phyloP scores from a whole-genome alignment of 139 green algal species.

The Micractinium conductrix region DNA sequence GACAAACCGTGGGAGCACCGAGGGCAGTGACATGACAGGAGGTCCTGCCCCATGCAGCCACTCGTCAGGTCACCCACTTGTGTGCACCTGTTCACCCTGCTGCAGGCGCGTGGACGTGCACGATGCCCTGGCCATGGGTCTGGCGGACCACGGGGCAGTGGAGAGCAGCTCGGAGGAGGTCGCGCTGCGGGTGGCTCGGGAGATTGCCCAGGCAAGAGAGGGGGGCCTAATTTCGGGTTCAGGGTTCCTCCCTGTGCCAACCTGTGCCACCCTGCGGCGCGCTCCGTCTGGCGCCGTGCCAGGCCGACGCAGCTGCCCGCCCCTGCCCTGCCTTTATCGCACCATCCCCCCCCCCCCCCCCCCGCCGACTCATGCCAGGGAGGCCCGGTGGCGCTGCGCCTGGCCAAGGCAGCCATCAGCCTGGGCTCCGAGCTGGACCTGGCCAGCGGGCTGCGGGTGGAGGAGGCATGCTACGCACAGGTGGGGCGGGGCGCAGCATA shows the following conservation, averaged over 20 bases:
- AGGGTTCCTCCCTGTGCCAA: background rate
- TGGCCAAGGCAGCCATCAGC: conserved; percentile 81
- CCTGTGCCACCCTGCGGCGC: background rate
- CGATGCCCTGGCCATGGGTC: conserved; percentile 46
- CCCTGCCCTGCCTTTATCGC: too few species aligned
- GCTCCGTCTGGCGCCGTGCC: too few species aligned
- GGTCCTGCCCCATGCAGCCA: too few species aligned
- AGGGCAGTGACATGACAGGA: too few species aligned
- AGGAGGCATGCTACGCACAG: conserved; percentile 74
- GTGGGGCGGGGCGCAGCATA: too few species aligned
- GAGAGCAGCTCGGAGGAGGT: conserved; percentile 45
- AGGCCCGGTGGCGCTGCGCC: conserved; percentile 75
- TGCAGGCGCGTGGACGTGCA: conserved; percentile 28
- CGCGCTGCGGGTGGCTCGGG: conserved; percentile 55
- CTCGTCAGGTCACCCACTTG: too few species aligned
- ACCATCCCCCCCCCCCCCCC: too few species aligned
- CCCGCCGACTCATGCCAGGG: background rate
- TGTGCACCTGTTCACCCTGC: too few species aligned
- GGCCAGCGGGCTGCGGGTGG: conserved; percentile 65
- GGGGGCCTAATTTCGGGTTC: background rate
- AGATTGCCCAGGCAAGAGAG: conserved; percentile 11
- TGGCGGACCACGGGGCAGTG: conserved; percentile 65
- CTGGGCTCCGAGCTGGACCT: conserved; percentile 70
- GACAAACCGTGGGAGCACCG: too few species aligned
- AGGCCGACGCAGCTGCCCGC: too few species aligned